Conservation (phyloP, 805 yeast genomes). For the Limtongia smithiae region DNA sequence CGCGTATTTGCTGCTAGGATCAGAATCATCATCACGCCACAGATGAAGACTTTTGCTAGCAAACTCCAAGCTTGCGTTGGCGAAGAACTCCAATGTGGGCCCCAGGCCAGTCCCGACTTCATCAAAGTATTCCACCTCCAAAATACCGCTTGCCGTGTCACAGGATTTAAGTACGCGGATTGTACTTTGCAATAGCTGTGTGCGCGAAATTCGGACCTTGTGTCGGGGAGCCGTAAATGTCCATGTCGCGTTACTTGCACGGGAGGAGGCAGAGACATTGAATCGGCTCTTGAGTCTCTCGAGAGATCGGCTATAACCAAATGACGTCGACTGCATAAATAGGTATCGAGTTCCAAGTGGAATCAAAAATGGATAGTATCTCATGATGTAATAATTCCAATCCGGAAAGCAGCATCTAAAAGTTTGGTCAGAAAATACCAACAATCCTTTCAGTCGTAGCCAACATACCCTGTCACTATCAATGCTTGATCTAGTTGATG, state of each 20-base stretch:
- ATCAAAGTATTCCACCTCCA: conserved; percentile 82
- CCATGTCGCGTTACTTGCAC: conserved; percentile 25
- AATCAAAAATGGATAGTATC: conserved; percentile 73
- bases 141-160: conserved; percentile 72
- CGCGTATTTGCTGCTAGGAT: conserved; percentile 39
- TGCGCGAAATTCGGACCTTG: conserved; percentile 73
- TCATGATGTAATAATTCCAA: conserved; percentile 76
- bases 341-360: conserved; percentile 77
- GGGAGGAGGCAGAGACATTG: conserved; percentile 5
- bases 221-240: conserved; percentile 76
- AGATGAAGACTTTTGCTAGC: conserved; percentile 51
- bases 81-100: conserved; percentile 90
- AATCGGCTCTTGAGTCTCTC: neutral
- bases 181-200: conserved; percentile 68
- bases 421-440: neutral
- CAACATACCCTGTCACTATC: conserved; percentile 53
- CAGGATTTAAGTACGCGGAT: conserved; percentile 70
- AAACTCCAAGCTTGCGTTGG: conserved; percentile 74
- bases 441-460: neutral
- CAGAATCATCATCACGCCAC: conserved; percentile 56
- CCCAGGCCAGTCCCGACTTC: conserved; percentile 97
- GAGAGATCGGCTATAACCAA: conserved; percentile 81
- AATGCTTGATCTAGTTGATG: conserved; percentile 87
- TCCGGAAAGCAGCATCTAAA: conserved; percentile 65
- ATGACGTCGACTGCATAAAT: conserved; percentile 81